Conservation (phyloP, 2,329 filamentous ascomycete species). For the Gnomoniopsis sp. region DNA sequence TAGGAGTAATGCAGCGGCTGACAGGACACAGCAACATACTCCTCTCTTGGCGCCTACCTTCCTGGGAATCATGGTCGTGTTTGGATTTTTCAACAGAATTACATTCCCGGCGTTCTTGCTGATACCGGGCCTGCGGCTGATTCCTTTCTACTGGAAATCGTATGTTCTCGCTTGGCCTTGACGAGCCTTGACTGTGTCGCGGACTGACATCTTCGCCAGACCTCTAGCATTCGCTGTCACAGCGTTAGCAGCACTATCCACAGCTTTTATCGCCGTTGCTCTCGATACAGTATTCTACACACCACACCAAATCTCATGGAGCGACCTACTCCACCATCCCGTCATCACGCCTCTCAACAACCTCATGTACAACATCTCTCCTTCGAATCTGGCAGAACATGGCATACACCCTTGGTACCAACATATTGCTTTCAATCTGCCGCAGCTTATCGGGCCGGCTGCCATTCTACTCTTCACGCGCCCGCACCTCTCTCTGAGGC, state of each 20-base stretch:
- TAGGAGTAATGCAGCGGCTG: slow-evolving; percentile 19
- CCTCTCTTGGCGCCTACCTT: slow-evolving; percentile 73
- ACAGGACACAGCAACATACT: slow-evolving; percentile 59
- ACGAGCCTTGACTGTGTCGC: slow-evolving; percentile 15
- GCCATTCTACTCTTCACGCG: slow-evolving; percentile 56
- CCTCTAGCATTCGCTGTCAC: slow-evolving; percentile 62
- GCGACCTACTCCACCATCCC: slow-evolving; percentile 60
- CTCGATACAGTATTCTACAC: slow-evolving; percentile 85
- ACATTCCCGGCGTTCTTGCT: slow-evolving; percentile 93
- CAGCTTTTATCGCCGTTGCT: slow-evolving; percentile 68
- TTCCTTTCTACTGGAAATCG: slow-evolving; percentile 83
- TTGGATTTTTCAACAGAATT: slow-evolving; percentile 93
- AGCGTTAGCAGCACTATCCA: slow-evolving; percentile 61
- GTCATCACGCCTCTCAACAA: slow-evolving; percentile 78
- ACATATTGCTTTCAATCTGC: slow-evolving; percentile 68
- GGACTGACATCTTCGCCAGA: slow-evolving; percentile 32
- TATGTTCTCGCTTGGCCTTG: slow-evolving; percentile 37
- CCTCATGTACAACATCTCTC: slow-evolving; percentile 68
- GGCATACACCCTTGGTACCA: slow-evolving; percentile 78
- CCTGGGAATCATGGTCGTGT: slow-evolving; percentile 76
- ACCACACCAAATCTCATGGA: slow-evolving; percentile 59
- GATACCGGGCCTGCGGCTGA: slow-evolving; percentile 75
- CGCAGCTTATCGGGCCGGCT: slow-evolving; percentile 70
- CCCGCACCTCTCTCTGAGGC: slow-evolving; percentile 56
- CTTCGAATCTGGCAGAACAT: slow-evolving; percentile 69